Percentiles rank a stretch among this genome's conserved stretches.
These are phyloP conservation scores for Camillea tinctor DNA, from an alignment of 2,329 filamentous ascomycete genomes.

Conservation along the genomic window DNA sequence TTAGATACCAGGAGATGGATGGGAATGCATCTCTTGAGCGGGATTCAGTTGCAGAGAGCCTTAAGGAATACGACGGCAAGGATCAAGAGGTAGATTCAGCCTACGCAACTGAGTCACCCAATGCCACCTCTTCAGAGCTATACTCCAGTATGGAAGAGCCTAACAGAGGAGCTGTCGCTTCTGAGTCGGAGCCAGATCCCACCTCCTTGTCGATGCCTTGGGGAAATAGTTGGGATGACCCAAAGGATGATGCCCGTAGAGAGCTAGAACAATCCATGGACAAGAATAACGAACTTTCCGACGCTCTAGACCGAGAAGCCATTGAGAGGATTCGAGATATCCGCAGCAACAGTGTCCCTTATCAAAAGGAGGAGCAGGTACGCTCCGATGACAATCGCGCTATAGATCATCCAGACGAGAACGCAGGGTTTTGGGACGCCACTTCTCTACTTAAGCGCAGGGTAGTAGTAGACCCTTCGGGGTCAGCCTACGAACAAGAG, in stretches of 20 bases:
- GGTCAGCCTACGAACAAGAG: conserved; percentile 4
- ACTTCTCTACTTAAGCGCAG: neutral
- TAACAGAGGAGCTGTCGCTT: neutral
- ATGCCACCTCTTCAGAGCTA: neutral
- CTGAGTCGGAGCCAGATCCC: neutral
- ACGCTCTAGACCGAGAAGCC: conserved; percentile 30
- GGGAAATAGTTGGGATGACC: neutral
- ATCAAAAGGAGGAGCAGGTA: conserved; percentile 14
- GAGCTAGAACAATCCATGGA: conserved; percentile 32
- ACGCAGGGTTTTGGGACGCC: conserved; percentile 41
- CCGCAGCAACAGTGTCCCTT: conserved; percentile 21
- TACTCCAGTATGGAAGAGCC: neutral
- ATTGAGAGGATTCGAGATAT: conserved; percentile 21
- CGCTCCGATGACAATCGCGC: conserved; percentile 50
- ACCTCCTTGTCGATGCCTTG: neutral
- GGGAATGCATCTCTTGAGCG: conserved; percentile 27
- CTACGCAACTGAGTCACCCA: neutral
- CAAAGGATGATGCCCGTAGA: conserved; percentile 21
- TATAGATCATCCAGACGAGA: conserved; percentile 54
- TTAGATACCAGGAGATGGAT: conserved; percentile 37
- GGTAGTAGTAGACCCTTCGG: neutral
- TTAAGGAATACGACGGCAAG: conserved; percentile 40
- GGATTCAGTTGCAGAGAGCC: conserved; percentile 36
- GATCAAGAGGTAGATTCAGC: conserved; percentile 9
- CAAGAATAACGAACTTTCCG: conserved; percentile 27